Conservation (phyloP, 306 rosid genomes). For the Prunus campanulata region DNA sequence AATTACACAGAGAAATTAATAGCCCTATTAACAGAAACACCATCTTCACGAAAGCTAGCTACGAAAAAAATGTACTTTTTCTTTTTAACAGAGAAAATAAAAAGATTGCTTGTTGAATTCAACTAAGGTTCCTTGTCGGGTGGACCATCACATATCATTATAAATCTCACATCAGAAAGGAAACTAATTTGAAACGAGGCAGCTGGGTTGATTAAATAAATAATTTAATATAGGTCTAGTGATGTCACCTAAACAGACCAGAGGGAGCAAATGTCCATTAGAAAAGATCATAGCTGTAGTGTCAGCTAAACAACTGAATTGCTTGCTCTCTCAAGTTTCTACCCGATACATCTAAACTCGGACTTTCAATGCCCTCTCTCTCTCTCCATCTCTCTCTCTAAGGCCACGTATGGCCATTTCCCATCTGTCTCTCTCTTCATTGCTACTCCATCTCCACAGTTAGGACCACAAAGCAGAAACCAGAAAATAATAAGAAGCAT, state of each 20-base stretch:
- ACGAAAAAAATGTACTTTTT: background rate
- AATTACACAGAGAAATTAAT: background rate
- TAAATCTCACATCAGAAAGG: slow-evolving; percentile 19
- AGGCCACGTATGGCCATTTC: slow-evolving; percentile 31
- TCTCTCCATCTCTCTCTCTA: slow-evolving; percentile 15
- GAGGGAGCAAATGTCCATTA: background rate
- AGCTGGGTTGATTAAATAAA: slow-evolving; percentile 7
- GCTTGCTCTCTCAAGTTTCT: slow-evolving; percentile 66
- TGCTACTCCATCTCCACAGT: slow-evolving; percentile 11
- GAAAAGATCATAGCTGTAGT: slow-evolving; percentile 22
- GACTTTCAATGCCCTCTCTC: slow-evolving; percentile 43
- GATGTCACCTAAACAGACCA: slow-evolving; percentile 45
- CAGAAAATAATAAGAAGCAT: background rate
- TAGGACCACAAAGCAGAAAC: background rate
- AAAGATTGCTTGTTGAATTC: slow-evolving; percentile 50
- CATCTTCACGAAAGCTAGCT: slow-evolving; percentile 13
- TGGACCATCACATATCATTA: slow-evolving; percentile 40
- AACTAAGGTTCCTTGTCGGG: slow-evolving; percentile 51
- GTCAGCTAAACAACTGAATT: slow-evolving; percentile 78
- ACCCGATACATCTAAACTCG: slow-evolving; percentile 68
- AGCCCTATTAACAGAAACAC: background rate
- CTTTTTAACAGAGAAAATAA: background rate
- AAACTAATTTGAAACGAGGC: slow-evolving; percentile 2
- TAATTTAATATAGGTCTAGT: slow-evolving; percentile 9
- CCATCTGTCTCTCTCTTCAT: too few relatives aligned